Conservation (phyloP, 805 yeast genomes). For the Sugiyamaella floridensis region DNA sequence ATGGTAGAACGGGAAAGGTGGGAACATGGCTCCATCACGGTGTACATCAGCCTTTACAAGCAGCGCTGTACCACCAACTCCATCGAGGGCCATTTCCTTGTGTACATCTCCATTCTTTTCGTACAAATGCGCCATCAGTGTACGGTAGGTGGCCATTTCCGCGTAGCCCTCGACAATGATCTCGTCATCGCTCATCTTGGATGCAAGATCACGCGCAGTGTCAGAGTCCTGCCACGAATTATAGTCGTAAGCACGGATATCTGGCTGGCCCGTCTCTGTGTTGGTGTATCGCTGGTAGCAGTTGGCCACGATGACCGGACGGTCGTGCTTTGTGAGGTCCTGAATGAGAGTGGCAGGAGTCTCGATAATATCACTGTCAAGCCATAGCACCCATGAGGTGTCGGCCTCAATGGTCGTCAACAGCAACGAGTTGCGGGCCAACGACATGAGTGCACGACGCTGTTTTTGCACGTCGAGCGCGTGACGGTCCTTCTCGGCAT, state of each 20-base stretch:
- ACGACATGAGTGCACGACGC: conserved; percentile 84
- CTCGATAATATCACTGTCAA: conserved; percentile 91
- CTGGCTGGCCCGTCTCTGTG: conserved; percentile 45
- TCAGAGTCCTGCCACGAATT: conserved; percentile 81
- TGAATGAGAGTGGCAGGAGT: conserved; percentile 77
- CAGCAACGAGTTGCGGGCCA: conserved; percentile 85
- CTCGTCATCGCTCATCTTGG: conserved; percentile 72
- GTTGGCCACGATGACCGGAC: conserved; percentile 85
- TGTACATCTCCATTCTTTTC: conserved; percentile 59
- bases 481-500: conserved; percentile 83
- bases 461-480: conserved; percentile 80
- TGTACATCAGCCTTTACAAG: conserved; percentile 96
- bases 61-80: conserved; percentile 97
- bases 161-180: conserved; percentile 91
- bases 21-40: conserved; percentile 99
- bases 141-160: conserved; percentile 89
- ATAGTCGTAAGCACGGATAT: conserved; percentile 85
- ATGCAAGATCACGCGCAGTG: conserved; percentile 70
- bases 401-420: conserved; percentile 84
- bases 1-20: conserved; percentile 95
- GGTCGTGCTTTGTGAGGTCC: conserved; percentile 78
- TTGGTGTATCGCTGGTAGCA: conserved; percentile 80
- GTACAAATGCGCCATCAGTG: conserved; percentile 86
- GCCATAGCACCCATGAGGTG: conserved; percentile 94
- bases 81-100: conserved; percentile 80